These are phyloP conservation scores for Starmera pachycereana DNA, from an alignment of 805 yeast species.

Conservation along the genomic window DNA sequence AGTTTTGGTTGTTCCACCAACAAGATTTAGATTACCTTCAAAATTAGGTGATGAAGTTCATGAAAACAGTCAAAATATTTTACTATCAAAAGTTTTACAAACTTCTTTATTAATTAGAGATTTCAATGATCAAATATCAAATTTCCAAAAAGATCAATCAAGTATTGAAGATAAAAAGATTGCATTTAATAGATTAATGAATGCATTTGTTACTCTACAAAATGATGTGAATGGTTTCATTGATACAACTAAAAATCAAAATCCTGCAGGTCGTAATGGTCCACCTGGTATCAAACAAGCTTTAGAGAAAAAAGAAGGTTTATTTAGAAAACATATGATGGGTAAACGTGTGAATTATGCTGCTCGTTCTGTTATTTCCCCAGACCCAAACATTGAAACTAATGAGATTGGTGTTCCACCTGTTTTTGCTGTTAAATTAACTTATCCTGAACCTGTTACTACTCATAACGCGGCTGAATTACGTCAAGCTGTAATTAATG, in stretches of 20 bases:
- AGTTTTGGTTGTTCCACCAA: slow-evolving; percentile 88
- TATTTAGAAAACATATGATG: slow-evolving; percentile 99
- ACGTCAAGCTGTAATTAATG: slow-evolving; percentile 92
- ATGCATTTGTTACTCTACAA: slow-evolving; percentile 89
- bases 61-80: slow-evolving; percentile 88
- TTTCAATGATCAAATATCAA: slow-evolving; percentile 72
- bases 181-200: slow-evolving; percentile 84
- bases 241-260: slow-evolving; percentile 84
- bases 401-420: slow-evolving; percentile 99
- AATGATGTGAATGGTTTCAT: slow-evolving; percentile 91
- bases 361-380: slow-evolving; percentile 97
- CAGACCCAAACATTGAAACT: slow-evolving; percentile 97
- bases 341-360: slow-evolving; percentile 99
- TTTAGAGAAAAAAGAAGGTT: slow-evolving; percentile 95
- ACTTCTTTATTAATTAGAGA: slow-evolving; percentile 80
- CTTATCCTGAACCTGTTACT: slow-evolving; percentile 98
- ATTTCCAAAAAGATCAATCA: slow-evolving; percentile 45
- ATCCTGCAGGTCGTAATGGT: slow-evolving; percentile 50
- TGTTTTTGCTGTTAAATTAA: slow-evolving; percentile 88
- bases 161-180: slow-evolving; percentile 64
- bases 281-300: slow-evolving; percentile 97
- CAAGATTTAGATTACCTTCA: slow-evolving; percentile 93
- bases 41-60: slow-evolving; percentile 94
- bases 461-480: slow-evolving; percentile 81
- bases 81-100: slow-evolving; percentile 67